Conservation (phyloP, 2,329 filamentous ascomycete species). For the Microdochium trichocladiopsis region DNA sequence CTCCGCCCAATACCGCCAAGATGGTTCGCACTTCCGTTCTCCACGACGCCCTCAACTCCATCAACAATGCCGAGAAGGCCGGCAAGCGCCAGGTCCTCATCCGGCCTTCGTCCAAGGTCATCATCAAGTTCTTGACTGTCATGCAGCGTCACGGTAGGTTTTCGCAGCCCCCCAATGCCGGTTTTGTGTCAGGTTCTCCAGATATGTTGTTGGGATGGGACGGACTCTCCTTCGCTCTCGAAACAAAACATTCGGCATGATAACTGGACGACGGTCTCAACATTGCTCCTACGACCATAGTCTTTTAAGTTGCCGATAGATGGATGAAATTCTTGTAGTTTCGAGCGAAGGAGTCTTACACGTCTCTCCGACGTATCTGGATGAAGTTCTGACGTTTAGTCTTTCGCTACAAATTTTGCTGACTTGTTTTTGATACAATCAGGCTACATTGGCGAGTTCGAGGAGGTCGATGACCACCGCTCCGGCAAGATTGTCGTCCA, state of each 20-base stretch:
- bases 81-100: slow-evolving; percentile 99
- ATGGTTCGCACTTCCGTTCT: slow-evolving; percentile 99
- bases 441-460: slow-evolving; percentile 99
- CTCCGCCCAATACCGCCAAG: slow-evolving; percentile 63
- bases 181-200: slow-evolving; percentile 3
- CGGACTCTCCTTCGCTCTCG: slow-evolving; percentile 1
- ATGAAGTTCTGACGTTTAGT: slow-evolving; percentile 90
- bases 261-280: slow-evolving; percentile 99
- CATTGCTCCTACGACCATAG: slow-evolving; percentile 70
- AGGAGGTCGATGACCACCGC: slow-evolving; percentile 99
- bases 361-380: slow-evolving; percentile 68
- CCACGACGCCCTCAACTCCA: slow-evolving; percentile 97
- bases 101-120: slow-evolving; percentile 98
- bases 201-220: not conserved
- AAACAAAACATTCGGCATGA: slow-evolving; percentile 72
- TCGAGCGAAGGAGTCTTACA: slow-evolving; percentile 85
- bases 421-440: slow-evolving; percentile 30
- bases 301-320: slow-evolving; percentile 99
- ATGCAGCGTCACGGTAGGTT: slow-evolving; percentile 98
- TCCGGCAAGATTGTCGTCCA: slow-evolving; percentile 99
- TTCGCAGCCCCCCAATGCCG: not conserved
- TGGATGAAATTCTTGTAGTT: slow-evolving; percentile 40
- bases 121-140: slow-evolving; percentile 97
- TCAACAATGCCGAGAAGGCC: slow-evolving; percentile 99
- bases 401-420: slow-evolving; percentile 73